These are phyloP conservation scores for Cystobasidium ongulense DNA, from an alignment of 768 basidiomycete genomes.

Conservation along the genomic window DNA sequence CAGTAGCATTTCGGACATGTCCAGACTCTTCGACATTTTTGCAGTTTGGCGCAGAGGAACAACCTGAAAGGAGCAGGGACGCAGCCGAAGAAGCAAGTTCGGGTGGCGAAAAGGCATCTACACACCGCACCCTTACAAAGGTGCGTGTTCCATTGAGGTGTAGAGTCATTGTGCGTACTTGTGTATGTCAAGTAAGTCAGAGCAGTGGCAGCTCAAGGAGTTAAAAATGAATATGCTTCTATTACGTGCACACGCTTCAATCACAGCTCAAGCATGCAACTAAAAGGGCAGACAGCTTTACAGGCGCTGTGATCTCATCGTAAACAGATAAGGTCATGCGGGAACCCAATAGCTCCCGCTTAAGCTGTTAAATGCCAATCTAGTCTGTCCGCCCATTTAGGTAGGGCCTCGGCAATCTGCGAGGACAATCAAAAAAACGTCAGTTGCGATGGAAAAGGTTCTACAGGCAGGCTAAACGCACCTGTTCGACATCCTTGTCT, in stretches of 20 bases:
- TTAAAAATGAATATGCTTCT: too few relatives aligned
- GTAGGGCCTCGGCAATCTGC: constrained; percentile 85
- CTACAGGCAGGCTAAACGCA: background rate
- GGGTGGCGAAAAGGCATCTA: background rate
- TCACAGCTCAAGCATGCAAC: too few relatives aligned
- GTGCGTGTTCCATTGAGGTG: too few relatives aligned
- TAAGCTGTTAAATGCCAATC: constrained; percentile 20
- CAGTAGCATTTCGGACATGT: too few relatives aligned
- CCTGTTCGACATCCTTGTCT: constrained; percentile 83
- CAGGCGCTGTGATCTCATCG: too few relatives aligned
- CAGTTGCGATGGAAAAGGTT: background rate
- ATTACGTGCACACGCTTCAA: too few relatives aligned
- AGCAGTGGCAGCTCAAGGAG: too few relatives aligned
- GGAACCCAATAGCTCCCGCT: background rate
- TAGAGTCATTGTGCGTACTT: too few relatives aligned
- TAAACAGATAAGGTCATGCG: too few relatives aligned
- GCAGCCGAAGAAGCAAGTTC: background rate
- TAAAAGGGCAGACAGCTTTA: too few relatives aligned
- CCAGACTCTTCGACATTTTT: background rate
- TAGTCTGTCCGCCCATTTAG: constrained; percentile 74
- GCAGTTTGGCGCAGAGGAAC: background rate
- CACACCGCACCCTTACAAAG: too few relatives aligned
- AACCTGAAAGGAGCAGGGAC: background rate
- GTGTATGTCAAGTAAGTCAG: too few relatives aligned
- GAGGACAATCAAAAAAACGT: background rate